Base-by-base conservation (phyloP, 2,329 filamentous ascomycete genomes). In the Colletotrichum truncatum region DNA sequence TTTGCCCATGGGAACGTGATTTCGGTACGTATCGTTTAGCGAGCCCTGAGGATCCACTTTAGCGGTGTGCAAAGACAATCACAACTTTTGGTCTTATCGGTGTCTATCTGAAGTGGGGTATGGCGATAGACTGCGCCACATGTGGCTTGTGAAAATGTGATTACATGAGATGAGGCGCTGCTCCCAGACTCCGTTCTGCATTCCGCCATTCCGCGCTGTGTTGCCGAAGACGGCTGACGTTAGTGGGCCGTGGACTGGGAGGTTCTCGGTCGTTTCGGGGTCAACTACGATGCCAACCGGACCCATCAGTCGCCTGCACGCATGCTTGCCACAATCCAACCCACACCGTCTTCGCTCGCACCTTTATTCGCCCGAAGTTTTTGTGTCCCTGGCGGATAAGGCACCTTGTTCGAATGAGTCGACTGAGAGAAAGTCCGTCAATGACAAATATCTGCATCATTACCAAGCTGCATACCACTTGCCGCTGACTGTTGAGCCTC, bases 361-460 rank as follows among this genome's bases (percentile, higher is more conserved):
- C 57, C 57, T 66, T 66, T 41, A 38, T 63, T 65, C 49, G 63
- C 63, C 57, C 63, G 63, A 65, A 56, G 49, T 52, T 39, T n/a
- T 45, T 49, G 28, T 43, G 45, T 23, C 34, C 39, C 26, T 38
- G 23, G 28, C 26, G 41, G 63, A 45, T 36, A 43, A 56, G 34
- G 23, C 56, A 21, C 38, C 25, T 18, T 38, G 16, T 6, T 52
- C 36, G 46, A 55, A 16, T 45, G 55, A 38, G 10, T 52, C 36
- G 46, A 55, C 25, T 45, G 55, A 38, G 45, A 58, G 49, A 55
- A 62, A 49, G 49, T 49, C 62, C 43, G 57, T 56, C 51, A 28
- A 62, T 62, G 62, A 62, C 41, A 55, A 49, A 55, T 55, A 34
- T 34, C n/a, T 26, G 30, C 55, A 64, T 53, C 46, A 39, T 39